Percentiles rank a stretch among this genome's conserved stretches.
These are phyloP conservation scores for Parathielavia appendiculata DNA, from an alignment of 495 filamentous ascomycete genomes.

Conservation along the genomic window DNA sequence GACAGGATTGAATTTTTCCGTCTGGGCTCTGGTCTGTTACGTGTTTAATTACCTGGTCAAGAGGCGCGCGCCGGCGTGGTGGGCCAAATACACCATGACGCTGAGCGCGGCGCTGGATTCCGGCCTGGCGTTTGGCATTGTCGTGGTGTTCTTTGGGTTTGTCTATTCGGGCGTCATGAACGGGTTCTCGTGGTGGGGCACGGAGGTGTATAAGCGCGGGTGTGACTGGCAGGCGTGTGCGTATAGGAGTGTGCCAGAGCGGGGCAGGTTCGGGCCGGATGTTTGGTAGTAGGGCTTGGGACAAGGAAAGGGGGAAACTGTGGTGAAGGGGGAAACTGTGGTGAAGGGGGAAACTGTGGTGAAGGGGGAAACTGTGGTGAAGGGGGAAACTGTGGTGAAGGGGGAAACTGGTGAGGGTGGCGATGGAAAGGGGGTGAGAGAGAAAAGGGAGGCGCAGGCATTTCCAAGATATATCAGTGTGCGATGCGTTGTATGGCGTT, in stretches of 20 bases:
- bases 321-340: neutral
- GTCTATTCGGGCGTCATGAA: slow-evolving; percentile 65
- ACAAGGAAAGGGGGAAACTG: no score
- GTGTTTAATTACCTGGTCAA: slow-evolving; percentile 73
- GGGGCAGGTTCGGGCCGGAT: slow-evolving; percentile 54
- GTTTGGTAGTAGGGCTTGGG: slow-evolving; percentile 38
- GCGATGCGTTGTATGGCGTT: slow-evolving; percentile 2
- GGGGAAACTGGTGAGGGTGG: neutral
- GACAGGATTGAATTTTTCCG: slow-evolving; percentile 76
- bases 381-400: neutral
- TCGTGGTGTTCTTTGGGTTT: slow-evolving; percentile 78
- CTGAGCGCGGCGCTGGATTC: slow-evolving; percentile 78
- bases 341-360: neutral
- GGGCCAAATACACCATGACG: slow-evolving; percentile 87
- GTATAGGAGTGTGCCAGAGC: slow-evolving; percentile 48
- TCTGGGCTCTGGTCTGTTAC: slow-evolving; percentile 77
- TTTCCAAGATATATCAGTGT: neutral
- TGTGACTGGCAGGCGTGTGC: slow-evolving; percentile 63
- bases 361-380: neutral
- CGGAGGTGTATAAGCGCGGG: slow-evolving; percentile 60
- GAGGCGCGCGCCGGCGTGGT: slow-evolving; percentile 63
- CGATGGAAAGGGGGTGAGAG: neutral
- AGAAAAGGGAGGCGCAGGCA: neutral
- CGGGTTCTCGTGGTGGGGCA: slow-evolving; percentile 69
- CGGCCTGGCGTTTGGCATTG: slow-evolving; percentile 69